Conservation (phyloP, 768 basidiomycete species). For the Pleurotus ostreatus region DNA sequence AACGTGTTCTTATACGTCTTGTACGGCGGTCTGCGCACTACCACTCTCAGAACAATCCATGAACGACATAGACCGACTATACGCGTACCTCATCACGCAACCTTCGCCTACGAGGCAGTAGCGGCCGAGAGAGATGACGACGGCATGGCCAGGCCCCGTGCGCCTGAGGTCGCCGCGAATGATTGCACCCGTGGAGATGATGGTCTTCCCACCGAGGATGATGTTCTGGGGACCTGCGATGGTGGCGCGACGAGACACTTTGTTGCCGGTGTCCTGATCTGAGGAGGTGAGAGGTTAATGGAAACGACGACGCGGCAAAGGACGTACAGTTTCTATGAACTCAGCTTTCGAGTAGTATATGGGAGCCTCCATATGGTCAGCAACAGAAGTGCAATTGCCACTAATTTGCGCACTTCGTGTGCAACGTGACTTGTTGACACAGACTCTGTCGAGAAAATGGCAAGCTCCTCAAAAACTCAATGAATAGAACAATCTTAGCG, state of each 20-base stretch:
- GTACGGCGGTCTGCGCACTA: constrained; percentile 63
- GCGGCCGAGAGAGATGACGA: constrained; percentile 88
- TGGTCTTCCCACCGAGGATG: constrained; percentile 94
- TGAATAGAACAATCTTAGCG: no score
- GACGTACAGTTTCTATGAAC: constrained; percentile 81
- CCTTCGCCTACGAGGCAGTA: constrained; percentile 92
- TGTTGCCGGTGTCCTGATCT: constrained; percentile 87
- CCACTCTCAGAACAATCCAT: not conserved
- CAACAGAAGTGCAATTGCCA: no score
- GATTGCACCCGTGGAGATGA: constrained; percentile 86
- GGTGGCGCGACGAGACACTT: constrained; percentile 87
- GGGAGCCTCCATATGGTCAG: constrained; percentile 55
- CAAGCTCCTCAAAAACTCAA: no score
- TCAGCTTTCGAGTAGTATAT: constrained; percentile 80
- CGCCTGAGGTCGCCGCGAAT: constrained; percentile 91
- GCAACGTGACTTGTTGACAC: no score
- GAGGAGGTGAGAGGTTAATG: not conserved
- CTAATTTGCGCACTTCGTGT: no score
- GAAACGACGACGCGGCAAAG: not conserved
- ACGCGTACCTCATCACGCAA: constrained; percentile 75
- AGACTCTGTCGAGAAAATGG: no score
- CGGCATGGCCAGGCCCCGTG: constrained; percentile 87
- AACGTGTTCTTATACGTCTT: constrained; percentile 88
- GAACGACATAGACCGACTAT: not conserved
- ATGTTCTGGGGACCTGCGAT: constrained; percentile 96